These are phyloP conservation scores for Gliomastix tumulicola DNA, from an alignment of 2,329 filamentous ascomycete species.

Conservation along the genomic window DNA sequence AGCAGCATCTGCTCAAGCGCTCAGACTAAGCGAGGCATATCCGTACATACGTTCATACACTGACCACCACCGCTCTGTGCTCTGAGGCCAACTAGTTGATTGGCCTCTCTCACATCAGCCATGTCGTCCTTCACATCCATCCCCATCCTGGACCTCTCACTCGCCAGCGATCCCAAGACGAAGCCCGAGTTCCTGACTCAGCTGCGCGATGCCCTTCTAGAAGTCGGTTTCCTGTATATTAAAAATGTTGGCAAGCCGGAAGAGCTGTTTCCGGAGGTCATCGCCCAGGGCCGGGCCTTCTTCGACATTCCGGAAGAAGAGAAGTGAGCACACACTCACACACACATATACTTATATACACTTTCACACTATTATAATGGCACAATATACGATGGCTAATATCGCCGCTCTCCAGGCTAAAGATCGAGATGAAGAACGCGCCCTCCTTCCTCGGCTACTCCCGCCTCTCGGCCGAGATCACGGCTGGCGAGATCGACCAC, in stretches of 20 bases:
- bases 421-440: conserved; percentile 68
- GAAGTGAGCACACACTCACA: conserved; percentile 53
- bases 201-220: conserved; percentile 68
- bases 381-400: too few species aligned
- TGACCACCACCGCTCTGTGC: too few species aligned
- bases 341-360: not conserved
- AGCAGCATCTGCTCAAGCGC: too few species aligned
- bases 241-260: conserved; percentile 70
- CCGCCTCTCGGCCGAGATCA: conserved; percentile 60
- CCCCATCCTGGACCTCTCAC: conserved; percentile 69
- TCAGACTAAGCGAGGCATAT: too few species aligned
- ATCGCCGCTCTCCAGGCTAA: conserved; percentile 38
- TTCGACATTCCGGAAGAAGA: conserved; percentile 71
- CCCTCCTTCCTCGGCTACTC: conserved; percentile 67
- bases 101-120: too few species aligned
- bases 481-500: conserved; percentile 69
- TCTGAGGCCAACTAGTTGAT: too few species aligned
- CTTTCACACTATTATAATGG: conserved; percentile 1
- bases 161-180: conserved; percentile 53
- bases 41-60: too few species aligned
- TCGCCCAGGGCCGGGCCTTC: conserved; percentile 62
- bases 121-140: conserved; percentile 72
- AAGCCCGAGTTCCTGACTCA: conserved; percentile 67
- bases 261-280: conserved; percentile 57
- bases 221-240: conserved; percentile 85